phyloP scores from a whole-genome alignment of 1,284 basidiomycete genomes.

The Ceratobasidium sp. region DNA sequence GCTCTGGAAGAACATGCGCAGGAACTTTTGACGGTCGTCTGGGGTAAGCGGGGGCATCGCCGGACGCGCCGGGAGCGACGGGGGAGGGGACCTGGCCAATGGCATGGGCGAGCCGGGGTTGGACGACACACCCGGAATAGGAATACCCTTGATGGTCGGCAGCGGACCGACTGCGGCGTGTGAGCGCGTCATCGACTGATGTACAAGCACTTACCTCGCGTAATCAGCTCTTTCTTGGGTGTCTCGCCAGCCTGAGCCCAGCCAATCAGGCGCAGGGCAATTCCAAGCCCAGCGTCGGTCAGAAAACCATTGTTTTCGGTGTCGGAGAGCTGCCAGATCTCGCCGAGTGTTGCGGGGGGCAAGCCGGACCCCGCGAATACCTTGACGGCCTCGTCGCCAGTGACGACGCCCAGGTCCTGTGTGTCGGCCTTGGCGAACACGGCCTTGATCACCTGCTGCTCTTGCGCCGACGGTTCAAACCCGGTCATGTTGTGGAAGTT shows the following conservation, averaged over 20 bases:
- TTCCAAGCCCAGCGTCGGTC: slow-evolving; percentile 81
- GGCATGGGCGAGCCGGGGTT: slow-evolving; percentile 48
- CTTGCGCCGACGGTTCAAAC: slow-evolving; percentile 70
- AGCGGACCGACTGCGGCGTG: slow-evolving; percentile 75
- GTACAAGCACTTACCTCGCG: slow-evolving; percentile 62
- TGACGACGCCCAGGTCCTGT: slow-evolving; percentile 80
- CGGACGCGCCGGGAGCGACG: slow-evolving; percentile 50
- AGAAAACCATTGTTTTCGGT: slow-evolving; percentile 92
- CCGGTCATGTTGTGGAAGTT: slow-evolving; percentile 46
- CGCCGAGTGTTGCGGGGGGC: slow-evolving; percentile 78
- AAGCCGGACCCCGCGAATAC: slow-evolving; percentile 82
- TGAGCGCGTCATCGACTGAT: slow-evolving; percentile 24
- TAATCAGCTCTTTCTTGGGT: slow-evolving; percentile 64
- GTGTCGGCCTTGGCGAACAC: slow-evolving; percentile 74
- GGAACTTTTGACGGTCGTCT: slow-evolving; percentile 84
- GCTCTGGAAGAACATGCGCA: slow-evolving; percentile 74
- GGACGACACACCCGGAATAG: slow-evolving; percentile 54
- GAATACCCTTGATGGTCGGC: slow-evolving; percentile 79
- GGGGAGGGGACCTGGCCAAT: slow-evolving; percentile 63
- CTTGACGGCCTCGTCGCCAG: slow-evolving; percentile 83
- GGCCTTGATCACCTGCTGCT: slow-evolving; percentile 69
- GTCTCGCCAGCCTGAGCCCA: slow-evolving; percentile 90
- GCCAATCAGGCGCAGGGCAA: slow-evolving; percentile 88
- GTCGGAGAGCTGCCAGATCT: slow-evolving; percentile 94
- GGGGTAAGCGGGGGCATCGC: slow-evolving; percentile 68